phyloP scores from a whole-genome alignment of 2,329 filamentous ascomycete species.

The Escovopsis sp. region DNA sequence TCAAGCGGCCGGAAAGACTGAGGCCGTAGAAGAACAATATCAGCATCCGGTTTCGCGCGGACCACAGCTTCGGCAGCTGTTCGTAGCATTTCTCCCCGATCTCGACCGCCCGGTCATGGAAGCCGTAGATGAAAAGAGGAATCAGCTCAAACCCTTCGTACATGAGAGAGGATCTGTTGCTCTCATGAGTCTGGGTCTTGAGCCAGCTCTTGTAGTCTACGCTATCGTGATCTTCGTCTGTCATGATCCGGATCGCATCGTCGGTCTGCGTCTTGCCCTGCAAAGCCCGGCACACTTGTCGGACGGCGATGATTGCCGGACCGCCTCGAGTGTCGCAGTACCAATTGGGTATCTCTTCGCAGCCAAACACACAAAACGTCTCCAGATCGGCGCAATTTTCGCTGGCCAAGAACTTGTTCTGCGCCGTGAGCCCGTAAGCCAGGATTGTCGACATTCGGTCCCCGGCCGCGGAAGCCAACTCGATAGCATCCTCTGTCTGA shows the following conservation, averaged over 20 bases:
- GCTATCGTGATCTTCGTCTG: slow-evolving; percentile 51
- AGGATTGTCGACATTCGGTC: slow-evolving; percentile 60
- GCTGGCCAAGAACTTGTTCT: slow-evolving; percentile 54
- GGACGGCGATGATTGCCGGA: slow-evolving; percentile 48
- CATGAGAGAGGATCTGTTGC: slow-evolving; percentile 48
- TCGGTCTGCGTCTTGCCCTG: slow-evolving; percentile 54
- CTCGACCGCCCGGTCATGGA: slow-evolving; percentile 44
- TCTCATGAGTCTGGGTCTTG: slow-evolving; percentile 36
- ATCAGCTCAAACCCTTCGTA: slow-evolving; percentile 54
- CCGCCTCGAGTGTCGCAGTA: slow-evolving; percentile 56
- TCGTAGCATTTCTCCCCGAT: slow-evolving; percentile 37
- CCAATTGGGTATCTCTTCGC: slow-evolving; percentile 62
- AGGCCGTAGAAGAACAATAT: slow-evolving; percentile 47
- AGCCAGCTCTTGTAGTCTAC: slow-evolving; percentile 45
- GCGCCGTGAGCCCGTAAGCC: slow-evolving; percentile 52
- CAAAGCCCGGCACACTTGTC: slow-evolving; percentile 53
- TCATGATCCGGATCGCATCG: slow-evolving; percentile 43
- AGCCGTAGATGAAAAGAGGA: slow-evolving; percentile 47
- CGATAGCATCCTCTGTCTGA: slow-evolving; percentile 50
- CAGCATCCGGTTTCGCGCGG: slow-evolving; percentile 40
- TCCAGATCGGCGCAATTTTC: slow-evolving; percentile 57
- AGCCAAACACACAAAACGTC: slow-evolving; percentile 54
- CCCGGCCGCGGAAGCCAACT: slow-evolving; percentile 50
- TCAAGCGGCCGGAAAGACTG: slow-evolving; percentile 36
- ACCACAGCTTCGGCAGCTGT: slow-evolving; percentile 39